Evolutionary conservation across 805 yeast species (phyloP).

Genomic region (Ogataea minuta): DNA sequence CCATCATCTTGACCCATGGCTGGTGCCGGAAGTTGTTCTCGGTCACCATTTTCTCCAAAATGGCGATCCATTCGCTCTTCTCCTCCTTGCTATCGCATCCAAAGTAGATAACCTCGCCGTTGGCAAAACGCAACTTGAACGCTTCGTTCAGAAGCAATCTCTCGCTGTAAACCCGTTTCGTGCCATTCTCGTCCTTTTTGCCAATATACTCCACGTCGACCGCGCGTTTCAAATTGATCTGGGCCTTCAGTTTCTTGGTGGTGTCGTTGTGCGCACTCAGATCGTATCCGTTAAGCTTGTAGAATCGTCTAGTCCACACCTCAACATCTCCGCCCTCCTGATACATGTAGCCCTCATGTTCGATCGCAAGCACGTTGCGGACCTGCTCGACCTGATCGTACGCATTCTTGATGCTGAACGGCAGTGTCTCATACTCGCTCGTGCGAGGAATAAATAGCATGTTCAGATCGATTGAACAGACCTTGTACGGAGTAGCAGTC

Average conservation of each 20-base stretch:
- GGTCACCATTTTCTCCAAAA: slow-evolving; percentile 54
- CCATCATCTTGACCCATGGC: slow-evolving; percentile 38
- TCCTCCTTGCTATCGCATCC: slow-evolving; percentile 72
- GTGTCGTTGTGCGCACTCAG: slow-evolving; percentile 75
- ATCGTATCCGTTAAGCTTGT: slow-evolving; percentile 67
- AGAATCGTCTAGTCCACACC: slow-evolving; percentile 70
- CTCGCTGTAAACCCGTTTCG: slow-evolving; percentile 63
- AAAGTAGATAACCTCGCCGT: slow-evolving; percentile 80
- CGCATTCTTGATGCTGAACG: slow-evolving; percentile 64
- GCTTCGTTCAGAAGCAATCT: slow-evolving; percentile 66
- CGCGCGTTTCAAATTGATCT: slow-evolving; percentile 72
- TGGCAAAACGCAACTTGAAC: slow-evolving; percentile 70
- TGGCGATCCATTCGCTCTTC: slow-evolving; percentile 62
- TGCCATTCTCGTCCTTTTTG: slow-evolving; percentile 27
- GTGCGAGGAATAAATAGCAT: slow-evolving; percentile 69
- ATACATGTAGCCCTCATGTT: slow-evolving; percentile 66
- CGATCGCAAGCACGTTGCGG: slow-evolving; percentile 25
- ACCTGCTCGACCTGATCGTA: slow-evolving; percentile 40
- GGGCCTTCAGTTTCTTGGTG: slow-evolving; percentile 66
- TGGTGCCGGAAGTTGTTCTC: slow-evolving; percentile 32
- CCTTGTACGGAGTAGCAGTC: slow-evolving; percentile 48
- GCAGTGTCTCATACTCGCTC: slow-evolving; percentile 59
- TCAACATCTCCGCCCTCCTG: slow-evolving; percentile 93
- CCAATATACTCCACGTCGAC: slow-evolving; percentile 48
- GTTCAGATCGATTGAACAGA: slow-evolving; percentile 66